Evolutionary conservation across 2,329 filamentous ascomycete species (phyloP).

Genomic region (Trichophyton benhamiae): DNA sequence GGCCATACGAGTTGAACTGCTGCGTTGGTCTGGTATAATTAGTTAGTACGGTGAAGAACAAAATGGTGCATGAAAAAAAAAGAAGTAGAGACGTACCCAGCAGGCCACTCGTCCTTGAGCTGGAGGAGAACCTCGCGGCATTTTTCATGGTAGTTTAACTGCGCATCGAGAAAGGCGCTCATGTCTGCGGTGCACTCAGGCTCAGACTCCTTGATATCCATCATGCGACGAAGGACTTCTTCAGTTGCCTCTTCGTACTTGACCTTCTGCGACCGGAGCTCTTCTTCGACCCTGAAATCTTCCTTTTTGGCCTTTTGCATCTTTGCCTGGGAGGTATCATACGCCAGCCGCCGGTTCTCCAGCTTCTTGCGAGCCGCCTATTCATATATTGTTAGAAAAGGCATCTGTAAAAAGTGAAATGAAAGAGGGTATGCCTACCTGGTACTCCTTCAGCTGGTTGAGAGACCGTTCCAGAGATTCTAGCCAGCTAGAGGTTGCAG

Average conservation of each 20-base stretch:
- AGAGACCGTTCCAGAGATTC: constrained; percentile 83
- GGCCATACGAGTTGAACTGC: constrained; percentile 12
- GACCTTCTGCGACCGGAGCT: constrained; percentile 76
- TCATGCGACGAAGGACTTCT: constrained; percentile 83
- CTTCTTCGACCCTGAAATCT: constrained; percentile 85
- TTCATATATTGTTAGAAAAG: not conserved
- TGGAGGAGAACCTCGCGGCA: constrained; percentile 71
- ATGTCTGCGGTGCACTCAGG: constrained; percentile 70
- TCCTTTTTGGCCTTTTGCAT: constrained; percentile 90
- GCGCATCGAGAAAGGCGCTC: constrained; percentile 69
- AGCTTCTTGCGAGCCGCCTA: constrained; percentile 86
- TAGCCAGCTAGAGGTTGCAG: constrained; percentile 72
- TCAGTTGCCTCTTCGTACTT: constrained; percentile 95
- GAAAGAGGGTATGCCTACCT: constrained; percentile 45
- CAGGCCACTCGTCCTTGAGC: constrained; percentile 57
- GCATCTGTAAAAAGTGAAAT: not conserved
- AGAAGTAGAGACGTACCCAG: constrained; percentile 35
- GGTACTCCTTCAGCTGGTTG: constrained; percentile 95
- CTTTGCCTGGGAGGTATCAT: constrained; percentile 79
- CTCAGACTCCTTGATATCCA: constrained; percentile 90
- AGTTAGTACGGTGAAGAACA: not conserved
- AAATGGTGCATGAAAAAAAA: not conserved
- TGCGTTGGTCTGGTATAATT: constrained; percentile 13
- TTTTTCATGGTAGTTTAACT: constrained; percentile 82
- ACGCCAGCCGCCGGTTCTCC: constrained; percentile 75